phyloP scores from a whole-genome alignment of 257 asterid species.

The Ocimum tenuiflorum region DNA sequence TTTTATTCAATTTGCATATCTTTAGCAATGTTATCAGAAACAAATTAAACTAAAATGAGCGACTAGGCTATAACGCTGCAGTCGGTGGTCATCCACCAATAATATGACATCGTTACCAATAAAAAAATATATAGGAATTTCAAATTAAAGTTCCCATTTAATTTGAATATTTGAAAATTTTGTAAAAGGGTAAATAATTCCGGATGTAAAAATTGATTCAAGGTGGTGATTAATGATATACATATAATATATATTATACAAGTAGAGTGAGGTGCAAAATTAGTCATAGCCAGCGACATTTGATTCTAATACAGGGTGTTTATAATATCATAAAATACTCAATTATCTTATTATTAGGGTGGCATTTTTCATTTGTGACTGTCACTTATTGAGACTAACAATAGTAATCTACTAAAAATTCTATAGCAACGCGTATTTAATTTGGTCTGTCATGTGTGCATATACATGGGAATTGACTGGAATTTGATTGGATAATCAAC shows the following conservation, averaged over 20 bases:
- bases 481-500: background rate
- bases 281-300: constrained; percentile 24
- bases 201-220: background rate
- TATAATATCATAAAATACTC: constrained; percentile 1
- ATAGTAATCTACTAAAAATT: background rate
- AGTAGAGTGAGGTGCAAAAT: background rate
- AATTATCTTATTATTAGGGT: background rate
- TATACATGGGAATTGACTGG: background rate
- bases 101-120: too few relatives aligned
- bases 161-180: background rate
- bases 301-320: constrained; percentile 30
- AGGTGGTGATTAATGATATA: background rate
- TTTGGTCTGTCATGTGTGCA: background rate
- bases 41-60: too few relatives aligned
- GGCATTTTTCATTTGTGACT: background rate
- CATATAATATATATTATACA: background rate
- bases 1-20: too few relatives aligned
- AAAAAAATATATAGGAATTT: too few relatives aligned
- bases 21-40: too few relatives aligned
- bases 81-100: too few relatives aligned
- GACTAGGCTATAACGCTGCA: too few relatives aligned
- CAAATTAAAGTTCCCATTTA: too few relatives aligned
- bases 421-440: background rate
- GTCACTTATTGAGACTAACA: background rate
- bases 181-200: background rate